These are phyloP conservation scores for Orbilia oligospora DNA, from an alignment of 2,329 filamentous ascomycete species.

Conservation along the genomic window DNA sequence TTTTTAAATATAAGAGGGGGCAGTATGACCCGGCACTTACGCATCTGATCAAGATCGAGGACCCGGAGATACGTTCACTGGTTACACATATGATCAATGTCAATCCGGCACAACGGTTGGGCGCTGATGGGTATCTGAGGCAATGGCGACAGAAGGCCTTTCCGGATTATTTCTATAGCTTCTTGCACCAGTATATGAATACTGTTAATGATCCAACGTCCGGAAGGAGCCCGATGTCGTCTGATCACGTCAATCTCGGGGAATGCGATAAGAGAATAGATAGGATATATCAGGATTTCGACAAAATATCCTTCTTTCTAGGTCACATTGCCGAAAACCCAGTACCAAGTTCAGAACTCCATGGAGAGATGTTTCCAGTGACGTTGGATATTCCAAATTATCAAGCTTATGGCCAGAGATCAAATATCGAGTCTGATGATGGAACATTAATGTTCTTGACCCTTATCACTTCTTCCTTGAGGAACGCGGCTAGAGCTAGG, in stretches of 20 bases:
- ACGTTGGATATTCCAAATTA: slow-evolving; percentile 89
- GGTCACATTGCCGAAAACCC: slow-evolving; percentile 76
- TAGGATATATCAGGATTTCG: slow-evolving; percentile 92
- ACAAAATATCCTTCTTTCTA: slow-evolving; percentile 96
- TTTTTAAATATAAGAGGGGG: slow-evolving; percentile 92
- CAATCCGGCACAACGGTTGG: slow-evolving; percentile 90
- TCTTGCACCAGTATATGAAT: slow-evolving; percentile 97
- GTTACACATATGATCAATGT: slow-evolving; percentile 96
- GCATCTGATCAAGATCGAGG: slow-evolving; percentile 86
- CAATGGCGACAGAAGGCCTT: slow-evolving; percentile 95
- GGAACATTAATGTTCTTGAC: slow-evolving; percentile 93
- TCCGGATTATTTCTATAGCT: slow-evolving; percentile 96
- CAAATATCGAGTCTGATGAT: slow-evolving; percentile 77
- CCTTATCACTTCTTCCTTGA: slow-evolving; percentile 86
- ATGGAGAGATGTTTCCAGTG: slow-evolving; percentile 75
- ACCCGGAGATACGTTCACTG: slow-evolving; percentile 82
- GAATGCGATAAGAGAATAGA: slow-evolving; percentile 96
- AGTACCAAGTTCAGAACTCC: slow-evolving; percentile 65
- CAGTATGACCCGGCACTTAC: slow-evolving; percentile 90
- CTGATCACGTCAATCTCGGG: slow-evolving; percentile 67
- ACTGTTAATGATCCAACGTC: slow-evolving; percentile 91
- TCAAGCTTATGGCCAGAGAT: slow-evolving; percentile 77
- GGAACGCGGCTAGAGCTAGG: slow-evolving; percentile 89
- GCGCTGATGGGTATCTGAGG: slow-evolving; percentile 91
- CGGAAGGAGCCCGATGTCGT: slow-evolving; percentile 78